phyloP scores from a whole-genome alignment of 1,284 basidiomycete genomes.

The Tylopilus sp. region DNA sequence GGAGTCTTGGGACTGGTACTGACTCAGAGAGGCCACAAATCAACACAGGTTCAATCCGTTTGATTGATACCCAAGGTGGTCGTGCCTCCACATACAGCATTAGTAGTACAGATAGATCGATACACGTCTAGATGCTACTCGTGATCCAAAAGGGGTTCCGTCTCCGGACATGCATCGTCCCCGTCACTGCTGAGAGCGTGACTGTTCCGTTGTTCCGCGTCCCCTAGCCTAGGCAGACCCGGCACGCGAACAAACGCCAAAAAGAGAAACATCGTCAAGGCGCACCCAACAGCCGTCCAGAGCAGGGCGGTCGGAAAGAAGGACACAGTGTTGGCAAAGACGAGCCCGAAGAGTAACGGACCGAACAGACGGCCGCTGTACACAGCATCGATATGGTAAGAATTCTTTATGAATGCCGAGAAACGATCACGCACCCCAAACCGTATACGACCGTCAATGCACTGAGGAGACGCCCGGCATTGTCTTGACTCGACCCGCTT shows the following conservation, averaged over 20 bases:
- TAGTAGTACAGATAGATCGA: background rate
- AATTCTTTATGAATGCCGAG: background rate
- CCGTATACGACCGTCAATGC: background rate
- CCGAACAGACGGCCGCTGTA: background rate
- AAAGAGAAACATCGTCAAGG: background rate
- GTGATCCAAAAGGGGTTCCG: background rate
- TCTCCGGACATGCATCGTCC: background rate
- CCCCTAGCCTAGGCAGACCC: background rate
- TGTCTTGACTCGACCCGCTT: background rate
- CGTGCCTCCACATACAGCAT: no score
- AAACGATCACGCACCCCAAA: background rate
- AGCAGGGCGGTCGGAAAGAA: background rate
- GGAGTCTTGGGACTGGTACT: no score
- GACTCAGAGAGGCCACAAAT: no score
- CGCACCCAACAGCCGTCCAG: background rate
- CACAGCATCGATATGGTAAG: background rate
- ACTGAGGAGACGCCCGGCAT: background rate
- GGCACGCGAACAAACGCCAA: background rate
- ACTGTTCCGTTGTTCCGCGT: background rate
- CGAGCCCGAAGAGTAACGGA: background rate
- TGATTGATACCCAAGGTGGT: no score
- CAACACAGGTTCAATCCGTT: no score
- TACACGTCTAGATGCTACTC: background rate
- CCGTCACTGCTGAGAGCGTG: background rate
- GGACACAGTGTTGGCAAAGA: background rate